Conservation (phyloP, 176 grass and related monocot species). For the Cenchrus purpureus region DNA sequence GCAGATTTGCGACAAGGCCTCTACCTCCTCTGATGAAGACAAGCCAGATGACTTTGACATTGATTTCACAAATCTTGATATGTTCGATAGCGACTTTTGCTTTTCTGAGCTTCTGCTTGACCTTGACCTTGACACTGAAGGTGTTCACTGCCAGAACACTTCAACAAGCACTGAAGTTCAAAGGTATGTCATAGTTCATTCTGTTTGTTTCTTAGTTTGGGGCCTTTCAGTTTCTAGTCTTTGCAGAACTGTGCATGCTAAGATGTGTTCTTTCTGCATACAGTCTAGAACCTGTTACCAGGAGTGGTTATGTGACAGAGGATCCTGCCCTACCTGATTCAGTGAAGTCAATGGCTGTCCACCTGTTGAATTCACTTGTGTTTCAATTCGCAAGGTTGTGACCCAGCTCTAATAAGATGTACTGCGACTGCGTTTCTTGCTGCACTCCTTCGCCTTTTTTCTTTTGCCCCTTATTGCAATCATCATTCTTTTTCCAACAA, state of each 20-base stretch:
- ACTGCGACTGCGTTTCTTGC: too few relatives aligned
- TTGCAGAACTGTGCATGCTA: slow-evolving; percentile 39
- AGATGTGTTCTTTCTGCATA: slow-evolving; percentile 13
- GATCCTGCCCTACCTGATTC: slow-evolving; percentile 43
- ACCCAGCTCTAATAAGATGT: slow-evolving; percentile 31
- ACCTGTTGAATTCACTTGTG: too few relatives aligned
- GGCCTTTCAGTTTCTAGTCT: slow-evolving; percentile 16
- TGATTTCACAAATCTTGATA: slow-evolving; percentile 74
- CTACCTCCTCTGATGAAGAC: slow-evolving; percentile 53
- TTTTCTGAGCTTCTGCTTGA: slow-evolving; percentile 88
- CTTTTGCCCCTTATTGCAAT: not conserved
- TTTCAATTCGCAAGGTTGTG: slow-evolving; percentile 60
- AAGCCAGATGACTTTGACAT: slow-evolving; percentile 64
- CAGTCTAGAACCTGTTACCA: slow-evolving; percentile 52
- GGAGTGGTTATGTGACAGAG: not conserved
- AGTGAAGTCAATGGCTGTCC: slow-evolving; percentile 46
- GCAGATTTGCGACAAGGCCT: slow-evolving; percentile 35
- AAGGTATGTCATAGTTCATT: slow-evolving; percentile 48
- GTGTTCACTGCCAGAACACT: slow-evolving; percentile 41
- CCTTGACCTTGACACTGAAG: slow-evolving; percentile 80
- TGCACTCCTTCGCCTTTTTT: slow-evolving; percentile 6
- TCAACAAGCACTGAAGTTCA: slow-evolving; percentile 47
- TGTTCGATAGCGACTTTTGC: slow-evolving; percentile 68
- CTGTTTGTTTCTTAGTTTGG: not conserved
- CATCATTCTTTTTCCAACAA: slow-evolving; percentile 14